A percentile compares a stretch with the other conserved stretches of the same genome.
phyloP scores from a whole-genome alignment of 768 basidiomycete species.

The Mycena galopus region DNA sequence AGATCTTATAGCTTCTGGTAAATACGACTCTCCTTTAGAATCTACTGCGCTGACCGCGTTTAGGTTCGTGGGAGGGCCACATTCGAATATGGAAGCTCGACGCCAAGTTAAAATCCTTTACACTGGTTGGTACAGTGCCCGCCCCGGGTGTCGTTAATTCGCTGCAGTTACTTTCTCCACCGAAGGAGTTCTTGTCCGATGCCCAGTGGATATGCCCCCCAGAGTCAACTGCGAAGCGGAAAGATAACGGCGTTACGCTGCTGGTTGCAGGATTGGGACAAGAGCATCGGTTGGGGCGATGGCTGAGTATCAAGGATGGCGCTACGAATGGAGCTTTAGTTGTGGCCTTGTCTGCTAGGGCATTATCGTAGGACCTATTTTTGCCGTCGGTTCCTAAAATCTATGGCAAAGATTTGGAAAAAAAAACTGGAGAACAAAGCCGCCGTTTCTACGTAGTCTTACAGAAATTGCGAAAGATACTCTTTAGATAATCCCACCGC shows the following conservation, averaged over 20 bases:
- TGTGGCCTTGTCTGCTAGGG: slow-evolving; percentile 65
- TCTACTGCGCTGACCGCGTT: background rate
- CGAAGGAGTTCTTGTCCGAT: slow-evolving; percentile 58
- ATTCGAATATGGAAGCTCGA: slow-evolving; percentile 95
- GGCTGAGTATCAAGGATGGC: slow-evolving; percentile 84
- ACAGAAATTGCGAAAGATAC: slow-evolving; percentile 46
- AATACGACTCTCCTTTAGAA: slow-evolving; percentile 34
- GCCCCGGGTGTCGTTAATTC: slow-evolving; percentile 91
- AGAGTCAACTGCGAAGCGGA: slow-evolving; percentile 37
- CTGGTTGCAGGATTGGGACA: slow-evolving; percentile 87
- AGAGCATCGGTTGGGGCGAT: slow-evolving; percentile 91
- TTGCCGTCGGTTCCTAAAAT: too few species aligned
- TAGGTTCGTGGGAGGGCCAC: slow-evolving; percentile 94
- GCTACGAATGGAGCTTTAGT: slow-evolving; percentile 81
- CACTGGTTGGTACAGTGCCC: slow-evolving; percentile 71
- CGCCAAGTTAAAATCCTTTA: slow-evolving; percentile 81
- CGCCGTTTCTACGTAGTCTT: background rate
- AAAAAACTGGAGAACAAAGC: background rate
- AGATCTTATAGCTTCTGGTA: slow-evolving; percentile 92
- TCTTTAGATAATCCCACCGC: slow-evolving; percentile 71
- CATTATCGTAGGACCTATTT: slow-evolving; percentile 13
- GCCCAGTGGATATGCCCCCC: slow-evolving; percentile 49
- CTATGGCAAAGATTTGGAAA: background rate
- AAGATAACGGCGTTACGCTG: slow-evolving; percentile 52
- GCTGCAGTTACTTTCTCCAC: slow-evolving; percentile 79